A percentile compares a stretch with the other conserved stretches of the same genome.
phyloP scores from a whole-genome alignment of 1,284 basidiomycete species.

The Boletus sp. region DNA sequence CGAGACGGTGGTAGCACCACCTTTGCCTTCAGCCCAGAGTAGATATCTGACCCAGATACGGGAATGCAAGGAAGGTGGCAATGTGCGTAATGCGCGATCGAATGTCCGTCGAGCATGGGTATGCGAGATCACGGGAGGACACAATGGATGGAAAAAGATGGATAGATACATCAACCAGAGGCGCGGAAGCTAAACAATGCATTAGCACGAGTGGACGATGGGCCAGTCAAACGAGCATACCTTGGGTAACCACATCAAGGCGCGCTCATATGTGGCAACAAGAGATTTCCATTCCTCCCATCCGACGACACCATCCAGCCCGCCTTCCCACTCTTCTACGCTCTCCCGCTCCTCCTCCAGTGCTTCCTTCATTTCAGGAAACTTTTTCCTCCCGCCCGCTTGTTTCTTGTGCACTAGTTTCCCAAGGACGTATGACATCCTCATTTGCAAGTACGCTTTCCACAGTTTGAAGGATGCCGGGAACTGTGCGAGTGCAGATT shows the following conservation, averaged over 20 bases:
- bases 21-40: constrained; percentile 86
- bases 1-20: constrained; percentile 81
- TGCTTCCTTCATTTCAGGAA: constrained; percentile 84
- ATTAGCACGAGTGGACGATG: constrained; percentile 9
- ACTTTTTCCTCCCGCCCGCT: constrained; percentile 81
- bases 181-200: constrained; percentile 69
- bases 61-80: constrained; percentile 91
- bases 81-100: constrained; percentile 90
- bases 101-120: constrained; percentile 93
- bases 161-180: constrained; percentile 93
- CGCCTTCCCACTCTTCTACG: constrained; percentile 77
- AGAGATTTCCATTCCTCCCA: constrained; percentile 94
- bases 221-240: constrained; percentile 41
- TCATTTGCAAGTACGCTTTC: constrained; percentile 85
- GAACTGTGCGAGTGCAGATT: constrained; percentile 86
- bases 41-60: constrained; percentile 94
- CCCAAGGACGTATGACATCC: constrained; percentile 86
- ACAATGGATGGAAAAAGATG: constrained; percentile 86
- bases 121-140: constrained; percentile 79
- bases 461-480: constrained; percentile 91
- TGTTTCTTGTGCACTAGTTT: constrained; percentile 66
- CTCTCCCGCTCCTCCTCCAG: constrained; percentile 81
- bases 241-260: constrained; percentile 89
- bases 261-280: constrained; percentile 86
- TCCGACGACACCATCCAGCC: constrained; percentile 83